Percentiles rank a stretch among this genome's conserved stretches.
These are phyloP conservation scores for Batkoa obscura DNA, from an alignment of 371 early-diverging fungal species.

Conservation along the genomic window DNA sequence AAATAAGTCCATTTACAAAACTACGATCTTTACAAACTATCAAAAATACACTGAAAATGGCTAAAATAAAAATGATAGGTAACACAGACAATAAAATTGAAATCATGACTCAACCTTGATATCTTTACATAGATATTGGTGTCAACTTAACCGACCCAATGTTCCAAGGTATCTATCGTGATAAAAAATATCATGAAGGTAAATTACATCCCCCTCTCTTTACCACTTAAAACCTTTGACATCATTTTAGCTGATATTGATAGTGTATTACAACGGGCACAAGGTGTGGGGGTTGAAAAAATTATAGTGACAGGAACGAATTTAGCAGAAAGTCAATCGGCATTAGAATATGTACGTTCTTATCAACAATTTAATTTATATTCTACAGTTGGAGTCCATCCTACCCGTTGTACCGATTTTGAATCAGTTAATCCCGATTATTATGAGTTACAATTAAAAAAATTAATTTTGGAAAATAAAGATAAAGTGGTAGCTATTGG, in stretches of 20 bases:
- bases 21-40: no score
- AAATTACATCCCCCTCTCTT: neutral
- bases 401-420: conserved; percentile 63
- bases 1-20: no score
- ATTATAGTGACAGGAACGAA: conserved; percentile 63
- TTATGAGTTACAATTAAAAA: conserved; percentile 29
- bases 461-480: conserved; percentile 19
- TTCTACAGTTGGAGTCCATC: conserved; percentile 77
- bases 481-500: conserved; percentile 67
- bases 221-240: neutral
- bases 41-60: no score
- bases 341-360: conserved; percentile 23
- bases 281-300: conserved; percentile 34
- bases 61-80: neutral
- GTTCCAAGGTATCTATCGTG: conserved; percentile 66
- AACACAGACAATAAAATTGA: no score
- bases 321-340: conserved; percentile 36
- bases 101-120: neutral
- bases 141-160: conserved; percentile 68
- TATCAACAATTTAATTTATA: conserved; percentile 20
- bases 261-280: conserved; percentile 40
- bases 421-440: conserved; percentile 32
- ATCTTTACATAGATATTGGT: conserved; percentile 41
- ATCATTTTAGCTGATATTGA: conserved; percentile 38
- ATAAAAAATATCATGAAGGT: conserved; percentile 50